phyloP scores from a whole-genome alignment of 805 yeast genomes.

The Candida endomychidarum region DNA sequence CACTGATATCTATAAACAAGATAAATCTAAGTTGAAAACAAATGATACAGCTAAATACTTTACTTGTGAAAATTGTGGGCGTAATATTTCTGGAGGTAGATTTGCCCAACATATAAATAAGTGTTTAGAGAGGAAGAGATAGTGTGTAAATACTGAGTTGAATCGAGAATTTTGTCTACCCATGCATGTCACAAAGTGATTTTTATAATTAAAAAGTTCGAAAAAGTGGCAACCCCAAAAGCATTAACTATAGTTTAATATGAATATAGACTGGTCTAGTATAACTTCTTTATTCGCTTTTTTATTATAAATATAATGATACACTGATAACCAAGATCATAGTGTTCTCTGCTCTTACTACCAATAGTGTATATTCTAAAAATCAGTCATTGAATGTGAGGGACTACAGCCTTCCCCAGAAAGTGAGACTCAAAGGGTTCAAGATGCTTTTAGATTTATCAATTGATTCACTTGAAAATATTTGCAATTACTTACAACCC shows the following conservation, averaged over 20 bases:
- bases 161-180: too few relatives aligned
- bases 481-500: constrained; percentile 25
- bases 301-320: too few relatives aligned
- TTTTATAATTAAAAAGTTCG: too few relatives aligned
- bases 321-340: too few relatives aligned
- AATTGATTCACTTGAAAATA: constrained; percentile 7
- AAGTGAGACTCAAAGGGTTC: constrained; percentile 1
- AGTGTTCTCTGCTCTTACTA: too few relatives aligned
- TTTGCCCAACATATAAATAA: constrained; percentile 93
- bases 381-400: neutral
- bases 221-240: too few relatives aligned
- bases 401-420: constrained; percentile 1
- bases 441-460: constrained; percentile 7
- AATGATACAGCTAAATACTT: constrained; percentile 60
- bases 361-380: too few relatives aligned
- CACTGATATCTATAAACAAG: constrained; percentile 52
- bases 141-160: too few relatives aligned
- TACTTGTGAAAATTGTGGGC: constrained; percentile 74
- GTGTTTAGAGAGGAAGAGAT: constrained; percentile 72
- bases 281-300: too few relatives aligned
- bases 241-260: neutral
- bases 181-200: too few relatives aligned
- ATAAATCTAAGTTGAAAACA: constrained; percentile 40
- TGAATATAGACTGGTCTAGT: constrained; percentile 1
- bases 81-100: constrained; percentile 87